Evolutionary conservation across 257 asterid genomes (phyloP).

Genomic region (Haberlea rhodopensis): DNA sequence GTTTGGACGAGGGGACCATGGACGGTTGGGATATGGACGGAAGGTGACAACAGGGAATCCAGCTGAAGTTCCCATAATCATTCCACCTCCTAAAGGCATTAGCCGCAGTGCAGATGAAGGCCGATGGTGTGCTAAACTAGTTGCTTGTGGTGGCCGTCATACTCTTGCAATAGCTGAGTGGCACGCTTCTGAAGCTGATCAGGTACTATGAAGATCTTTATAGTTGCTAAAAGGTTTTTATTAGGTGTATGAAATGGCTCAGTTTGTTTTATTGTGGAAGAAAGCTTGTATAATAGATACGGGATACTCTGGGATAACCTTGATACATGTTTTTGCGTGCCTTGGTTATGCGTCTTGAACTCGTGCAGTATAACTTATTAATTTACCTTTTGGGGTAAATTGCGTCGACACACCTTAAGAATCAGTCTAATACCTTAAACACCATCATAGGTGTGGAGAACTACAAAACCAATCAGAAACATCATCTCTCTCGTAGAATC

Average conservation of each 20-base stretch:
- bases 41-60: conserved; percentile 93
- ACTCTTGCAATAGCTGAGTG: conserved; percentile 77
- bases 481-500: neutral
- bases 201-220: conserved; percentile 25
- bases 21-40: conserved; percentile 95
- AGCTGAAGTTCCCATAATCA: conserved; percentile 76
- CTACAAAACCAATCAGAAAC: neutral
- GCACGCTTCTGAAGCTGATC: conserved; percentile 43
- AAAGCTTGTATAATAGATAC: neutral
- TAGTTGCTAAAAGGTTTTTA: neutral
- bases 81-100: conserved; percentile 52
- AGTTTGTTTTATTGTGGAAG: neutral
- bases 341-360: neutral
- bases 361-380: neutral
- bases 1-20: conserved; percentile 99
- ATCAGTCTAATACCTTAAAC: too few relatives aligned
- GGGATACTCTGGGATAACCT: too few relatives aligned
- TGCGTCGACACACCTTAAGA: neutral
- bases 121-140: conserved; percentile 74
- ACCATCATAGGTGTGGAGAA: too few relatives aligned
- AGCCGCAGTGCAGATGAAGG: conserved; percentile 37
- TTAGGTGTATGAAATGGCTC: neutral
- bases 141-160: conserved; percentile 97
- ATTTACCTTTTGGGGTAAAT: neutral
- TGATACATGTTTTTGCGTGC: neutral